These are phyloP conservation scores for Bassia scoparia DNA, from an alignment of 148 eudicot species.

Conservation along the genomic window DNA sequence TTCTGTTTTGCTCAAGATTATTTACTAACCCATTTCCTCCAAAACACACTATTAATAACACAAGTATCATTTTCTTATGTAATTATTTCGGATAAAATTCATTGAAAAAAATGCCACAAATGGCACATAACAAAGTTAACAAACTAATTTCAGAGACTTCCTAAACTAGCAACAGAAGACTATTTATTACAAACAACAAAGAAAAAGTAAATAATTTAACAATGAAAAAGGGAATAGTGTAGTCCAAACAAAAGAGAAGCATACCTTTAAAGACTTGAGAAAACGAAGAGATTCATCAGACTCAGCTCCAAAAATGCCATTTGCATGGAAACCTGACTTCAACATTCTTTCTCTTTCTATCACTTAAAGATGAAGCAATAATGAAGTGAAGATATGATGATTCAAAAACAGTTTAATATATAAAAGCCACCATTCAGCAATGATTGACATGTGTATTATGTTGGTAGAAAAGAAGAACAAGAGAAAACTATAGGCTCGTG, in stretches of 20 bases:
- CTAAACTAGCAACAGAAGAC: too few relatives aligned
- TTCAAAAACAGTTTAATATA: neutral
- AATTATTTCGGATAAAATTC: neutral
- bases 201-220: too few relatives aligned
- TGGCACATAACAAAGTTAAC: too few relatives aligned
- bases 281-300: constrained; percentile 40
- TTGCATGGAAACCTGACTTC: constrained; percentile 15
- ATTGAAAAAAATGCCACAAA: too few relatives aligned
- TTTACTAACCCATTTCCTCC: neutral
- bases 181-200: too few relatives aligned
- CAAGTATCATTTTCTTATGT: neutral
- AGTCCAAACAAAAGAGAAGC: neutral
- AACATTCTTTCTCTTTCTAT: constrained; percentile 22
- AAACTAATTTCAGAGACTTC: too few relatives aligned
- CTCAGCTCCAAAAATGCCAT: constrained; percentile 26
- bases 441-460: constrained; percentile 17
- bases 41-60: neutral
- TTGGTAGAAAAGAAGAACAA: constrained; percentile 7
- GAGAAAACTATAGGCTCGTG: constrained; percentile 29
- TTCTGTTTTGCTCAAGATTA: neutral
- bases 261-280: constrained; percentile 58
- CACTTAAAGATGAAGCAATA: neutral
- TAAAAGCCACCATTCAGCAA: neutral
- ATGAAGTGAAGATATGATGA: neutral
- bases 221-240: too few relatives aligned